Evolutionary conservation across 1,284 basidiomycete species (phyloP), one percentile per base, ranked within the genome.

Genomic region (Wallemia ichthyophaga): DNA sequence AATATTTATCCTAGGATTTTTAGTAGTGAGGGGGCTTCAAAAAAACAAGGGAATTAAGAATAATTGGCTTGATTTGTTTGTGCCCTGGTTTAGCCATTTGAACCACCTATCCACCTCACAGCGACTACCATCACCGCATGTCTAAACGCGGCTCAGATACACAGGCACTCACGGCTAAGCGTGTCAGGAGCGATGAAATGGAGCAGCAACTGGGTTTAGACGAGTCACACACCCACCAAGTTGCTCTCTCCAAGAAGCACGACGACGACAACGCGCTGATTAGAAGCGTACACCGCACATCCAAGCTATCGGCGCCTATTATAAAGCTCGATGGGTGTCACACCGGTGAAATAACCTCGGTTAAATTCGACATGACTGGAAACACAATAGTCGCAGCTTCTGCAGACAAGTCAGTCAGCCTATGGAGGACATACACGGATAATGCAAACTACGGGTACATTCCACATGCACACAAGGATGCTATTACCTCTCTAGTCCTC

Each of bases 321-420:
- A 75, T 85, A 64, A 83, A 80, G 65, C 71, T 85, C 58, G 74
- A 79, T 1, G 83, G 83, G 0, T 78, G 82, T 1, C 83, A 85
- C 70, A 75, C 76, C 82, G 79, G 74, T 11, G 83, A 85, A 70
- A 82, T 85, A 60, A 61, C 83, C 63, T 81, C 80, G 64, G 83
- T 82, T 70, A 74, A 81, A 62, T 85, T 85, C 64, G 83, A 84
- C 67, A 81, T 82, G 21, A 80, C 78, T 0, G 83, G 83, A 7
- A 81, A 84, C 69, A 83, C 84, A 64, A 78, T 85, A 61, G 83
- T 83, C 54, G 83, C 83, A 13, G 83, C 80, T 67, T 84, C 82
- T n/a, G 74, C 80, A 2, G 83, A 85, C 68, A 72, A 82, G 65
- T 78, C 79, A 61, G 76, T 85, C 60, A 85, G 83, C 0, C 68